Evolutionary conservation across 306 rosid genomes (phyloP).

Genomic region (Cucumis hystrix): DNA sequence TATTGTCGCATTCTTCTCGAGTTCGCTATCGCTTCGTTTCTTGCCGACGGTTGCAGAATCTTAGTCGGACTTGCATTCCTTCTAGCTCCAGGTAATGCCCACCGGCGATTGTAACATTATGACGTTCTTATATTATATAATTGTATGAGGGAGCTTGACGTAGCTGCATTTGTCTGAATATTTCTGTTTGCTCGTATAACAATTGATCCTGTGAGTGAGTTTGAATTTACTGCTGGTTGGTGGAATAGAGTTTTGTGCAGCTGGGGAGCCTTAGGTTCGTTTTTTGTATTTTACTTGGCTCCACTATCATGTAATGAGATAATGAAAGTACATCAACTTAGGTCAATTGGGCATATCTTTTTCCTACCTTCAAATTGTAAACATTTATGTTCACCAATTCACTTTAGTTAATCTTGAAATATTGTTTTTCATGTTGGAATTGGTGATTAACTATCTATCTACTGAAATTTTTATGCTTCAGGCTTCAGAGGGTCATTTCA

Average conservation of each 20-base stretch:
- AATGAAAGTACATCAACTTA: background rate
- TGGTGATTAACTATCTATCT: background rate
- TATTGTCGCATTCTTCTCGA: slow-evolving; percentile 22
- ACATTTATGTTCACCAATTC: background rate
- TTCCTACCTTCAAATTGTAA: background rate
- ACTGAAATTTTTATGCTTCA: slow-evolving; percentile 15
- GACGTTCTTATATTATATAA: background rate
- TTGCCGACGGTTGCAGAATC: slow-evolving; percentile 41
- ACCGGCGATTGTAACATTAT: background rate
- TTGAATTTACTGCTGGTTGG: background rate
- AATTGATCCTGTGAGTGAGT: background rate
- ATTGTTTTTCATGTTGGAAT: background rate
- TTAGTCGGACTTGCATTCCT: slow-evolving; percentile 19
- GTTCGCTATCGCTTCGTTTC: slow-evolving; percentile 49
- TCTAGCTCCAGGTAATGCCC: slow-evolving; percentile 20
- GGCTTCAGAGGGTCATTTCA: slow-evolving; percentile 36
- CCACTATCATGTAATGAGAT: background rate
- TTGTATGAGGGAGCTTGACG: background rate
- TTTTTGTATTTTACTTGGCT: background rate
- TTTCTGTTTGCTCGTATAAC: background rate
- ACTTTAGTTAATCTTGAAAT: background rate
- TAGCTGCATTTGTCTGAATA: background rate
- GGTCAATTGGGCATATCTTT: background rate
- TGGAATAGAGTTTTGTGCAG: background rate
- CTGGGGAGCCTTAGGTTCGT: background rate